Base-by-base conservation (phyloP, 164 flowering plant species). In the Berberis vulgaris region DNA sequence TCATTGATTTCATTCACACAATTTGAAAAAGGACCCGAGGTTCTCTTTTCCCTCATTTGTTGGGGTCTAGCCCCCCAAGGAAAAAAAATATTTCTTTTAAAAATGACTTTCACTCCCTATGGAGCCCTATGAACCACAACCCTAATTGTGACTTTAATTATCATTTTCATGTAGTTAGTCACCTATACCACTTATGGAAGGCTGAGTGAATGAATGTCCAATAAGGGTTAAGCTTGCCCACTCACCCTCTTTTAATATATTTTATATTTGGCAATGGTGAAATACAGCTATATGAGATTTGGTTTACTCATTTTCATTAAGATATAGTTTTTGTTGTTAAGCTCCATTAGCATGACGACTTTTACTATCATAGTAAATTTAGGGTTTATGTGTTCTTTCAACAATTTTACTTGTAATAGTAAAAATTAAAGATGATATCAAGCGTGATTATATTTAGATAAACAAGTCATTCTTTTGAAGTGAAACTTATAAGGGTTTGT, bases 91-190 rank as follows among this genome's bases (percentile, higher is more conserved):
- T 60, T 8, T 26, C 26, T 26, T 26, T 26, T 26, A 26, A 26
- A 26, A 26, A 26, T 26, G 26, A 26, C 26, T 26, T 26, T 26
- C 26, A 26, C 26, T 26, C 26, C 26, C 26, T 26, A 26, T 26
- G 26, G 26, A 59, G n/a, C 41, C 42, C 55, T 49, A 26, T 47
- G 43, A 13, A 59, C 47, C 61, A 42, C n/a, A 59, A 57, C 10
- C 10, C 43, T 59, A 43, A 63, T 63, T 63, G 55, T 49, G 64
- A 61, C 43, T 61, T 60, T 13, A 45, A 47, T 60, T 61, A 61
- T 47, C 43, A 61, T 42, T 45, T n/a, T 61, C 64, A 62, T 11
- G 41, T 40, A 63, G 45, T 49, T 63, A 43, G 65, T 52, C 57
- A 63, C 56, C 65, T 41, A 41, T 63, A 41, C 55, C 65, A 63